Evolutionary conservation across 75 land plant genomes (phyloP).

Genomic region (Gnetum montanum): DNA sequence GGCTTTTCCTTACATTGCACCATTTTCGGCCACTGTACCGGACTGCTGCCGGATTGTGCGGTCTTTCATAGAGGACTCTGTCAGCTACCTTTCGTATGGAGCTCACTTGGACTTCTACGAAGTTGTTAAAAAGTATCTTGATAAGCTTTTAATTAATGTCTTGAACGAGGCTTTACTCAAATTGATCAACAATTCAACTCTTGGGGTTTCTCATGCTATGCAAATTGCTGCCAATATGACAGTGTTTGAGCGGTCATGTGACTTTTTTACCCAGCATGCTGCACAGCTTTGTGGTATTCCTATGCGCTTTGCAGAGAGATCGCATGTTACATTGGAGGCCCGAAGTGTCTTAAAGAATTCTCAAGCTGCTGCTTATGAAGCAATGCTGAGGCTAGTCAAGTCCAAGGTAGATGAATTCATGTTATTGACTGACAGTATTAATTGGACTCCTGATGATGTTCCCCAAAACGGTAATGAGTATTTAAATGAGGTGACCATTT

Average conservation of each 20-base stretch:
- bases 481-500: slow-evolving; percentile 84
- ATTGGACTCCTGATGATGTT: slow-evolving; percentile 86
- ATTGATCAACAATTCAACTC: slow-evolving; percentile 27
- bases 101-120: slow-evolving; percentile 87
- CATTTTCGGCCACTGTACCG: slow-evolving; percentile 92
- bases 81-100: slow-evolving; percentile 87
- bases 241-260: slow-evolving; percentile 87
- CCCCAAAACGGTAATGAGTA: slow-evolving; percentile 73
- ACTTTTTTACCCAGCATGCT: slow-evolving; percentile 78
- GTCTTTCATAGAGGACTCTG: slow-evolving; percentile 90
- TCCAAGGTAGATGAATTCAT: slow-evolving; percentile 74
- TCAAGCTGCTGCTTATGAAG: slow-evolving; percentile 35
- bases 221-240: slow-evolving; percentile 97
- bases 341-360: slow-evolving; percentile 54
- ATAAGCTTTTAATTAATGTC: slow-evolving; percentile 47
- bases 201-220: slow-evolving; percentile 92
- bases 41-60: slow-evolving; percentile 84
- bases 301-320: slow-evolving; percentile 59
- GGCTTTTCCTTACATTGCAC: slow-evolving; percentile 93
- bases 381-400: slow-evolving; percentile 41
- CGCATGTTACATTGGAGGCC: slow-evolving; percentile 18
- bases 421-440: slow-evolving; percentile 55
- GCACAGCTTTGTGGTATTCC: slow-evolving; percentile 92
- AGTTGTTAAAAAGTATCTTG: slow-evolving; percentile 84
- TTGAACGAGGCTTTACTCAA: slow-evolving; percentile 36